phyloP scores from a whole-genome alignment of 257 asterid species.

The Solanum pennellii region DNA sequence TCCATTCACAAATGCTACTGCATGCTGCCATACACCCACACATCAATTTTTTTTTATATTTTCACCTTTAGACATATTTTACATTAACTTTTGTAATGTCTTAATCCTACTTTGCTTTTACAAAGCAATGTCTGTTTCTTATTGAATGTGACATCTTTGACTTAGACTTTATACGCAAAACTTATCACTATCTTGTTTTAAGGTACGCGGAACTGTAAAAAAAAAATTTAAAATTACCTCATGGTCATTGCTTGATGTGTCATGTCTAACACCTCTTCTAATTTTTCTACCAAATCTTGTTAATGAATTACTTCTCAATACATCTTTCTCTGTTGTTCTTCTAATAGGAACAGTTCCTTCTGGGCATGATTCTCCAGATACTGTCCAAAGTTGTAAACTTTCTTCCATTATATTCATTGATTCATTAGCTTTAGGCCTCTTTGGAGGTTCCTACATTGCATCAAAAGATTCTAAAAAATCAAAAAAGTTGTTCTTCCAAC shows the following conservation, averaged over 20 bases:
- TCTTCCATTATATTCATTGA: slow-evolving; percentile 16
- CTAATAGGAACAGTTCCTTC: slow-evolving; percentile 71
- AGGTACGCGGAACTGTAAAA: accelerated
- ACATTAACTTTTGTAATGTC: background rate
- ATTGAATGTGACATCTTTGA: background rate
- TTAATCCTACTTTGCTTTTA: background rate
- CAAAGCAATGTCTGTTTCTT: background rate
- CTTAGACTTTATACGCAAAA: accelerated
- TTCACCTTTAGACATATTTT: background rate
- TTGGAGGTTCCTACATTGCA: slow-evolving; percentile 62
- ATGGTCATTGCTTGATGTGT: slow-evolving; percentile 71
- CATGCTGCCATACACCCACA: slow-evolving; percentile 43
- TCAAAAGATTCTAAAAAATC: background rate
- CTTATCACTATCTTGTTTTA: background rate
- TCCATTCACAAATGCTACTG: slow-evolving; percentile 87
- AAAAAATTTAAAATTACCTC: slow-evolving; percentile 28
- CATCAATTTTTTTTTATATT: background rate
- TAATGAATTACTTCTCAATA: slow-evolving; percentile 42
- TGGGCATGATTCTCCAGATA: slow-evolving; percentile 66
- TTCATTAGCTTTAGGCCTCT: slow-evolving; percentile 56
- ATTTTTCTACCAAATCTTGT: slow-evolving; percentile 71
- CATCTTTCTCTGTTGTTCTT: slow-evolving; percentile 64
- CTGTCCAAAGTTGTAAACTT: slow-evolving; percentile 45
- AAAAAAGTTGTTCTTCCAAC: background rate
- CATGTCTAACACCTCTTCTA: slow-evolving; percentile 49